phyloP scores from a whole-genome alignment of 2,329 filamentous ascomycete genomes.

The Tolypocladium paradoxum region DNA sequence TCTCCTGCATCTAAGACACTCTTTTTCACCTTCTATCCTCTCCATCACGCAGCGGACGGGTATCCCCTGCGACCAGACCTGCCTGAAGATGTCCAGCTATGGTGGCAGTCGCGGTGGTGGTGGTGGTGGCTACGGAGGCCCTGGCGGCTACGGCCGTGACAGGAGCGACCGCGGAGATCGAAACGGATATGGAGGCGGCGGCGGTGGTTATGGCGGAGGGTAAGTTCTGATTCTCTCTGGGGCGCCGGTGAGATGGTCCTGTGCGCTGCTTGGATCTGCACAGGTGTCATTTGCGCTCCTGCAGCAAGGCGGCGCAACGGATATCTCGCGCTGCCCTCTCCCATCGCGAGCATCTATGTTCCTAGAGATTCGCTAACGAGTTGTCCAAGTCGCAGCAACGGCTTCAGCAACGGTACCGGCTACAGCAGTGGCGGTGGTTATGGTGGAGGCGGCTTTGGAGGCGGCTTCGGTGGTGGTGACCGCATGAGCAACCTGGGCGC shows the following conservation, averaged over 20 bases:
- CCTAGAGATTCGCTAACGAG: slow-evolving; percentile 21
- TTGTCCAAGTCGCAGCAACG: slow-evolving; percentile 31
- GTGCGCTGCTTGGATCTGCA: not conserved
- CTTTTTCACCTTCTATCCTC: not conserved
- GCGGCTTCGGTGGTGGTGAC: slow-evolving; percentile 59
- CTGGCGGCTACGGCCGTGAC: slow-evolving; percentile 31
- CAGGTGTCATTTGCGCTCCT: not conserved
- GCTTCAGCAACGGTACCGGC: slow-evolving; percentile 22
- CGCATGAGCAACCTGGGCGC: slow-evolving; percentile 88
- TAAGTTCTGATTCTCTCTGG: slow-evolving; percentile 15
- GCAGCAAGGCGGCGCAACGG: not conserved
- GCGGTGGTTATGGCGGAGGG: slow-evolving; percentile 24
- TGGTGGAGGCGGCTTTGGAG: slow-evolving; percentile 25
- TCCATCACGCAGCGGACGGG: slow-evolving; percentile 4
- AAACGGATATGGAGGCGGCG: slow-evolving; percentile 24
- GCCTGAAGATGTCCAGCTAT: slow-evolving; percentile 35
- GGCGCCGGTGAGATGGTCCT: not conserved
- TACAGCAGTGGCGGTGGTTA: slow-evolving; percentile 21
- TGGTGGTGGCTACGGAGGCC: slow-evolving; percentile 17
- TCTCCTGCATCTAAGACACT: not conserved
- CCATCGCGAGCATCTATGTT: slow-evolving; percentile 3
- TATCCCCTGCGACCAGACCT: slow-evolving; percentile 4
- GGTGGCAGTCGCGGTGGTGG: slow-evolving; percentile 18
- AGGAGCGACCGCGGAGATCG: slow-evolving; percentile 33
- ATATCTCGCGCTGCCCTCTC: not conserved